Base-by-base conservation (phyloP, 305 asterid genomes). In the Fraxinus latifolia region DNA sequence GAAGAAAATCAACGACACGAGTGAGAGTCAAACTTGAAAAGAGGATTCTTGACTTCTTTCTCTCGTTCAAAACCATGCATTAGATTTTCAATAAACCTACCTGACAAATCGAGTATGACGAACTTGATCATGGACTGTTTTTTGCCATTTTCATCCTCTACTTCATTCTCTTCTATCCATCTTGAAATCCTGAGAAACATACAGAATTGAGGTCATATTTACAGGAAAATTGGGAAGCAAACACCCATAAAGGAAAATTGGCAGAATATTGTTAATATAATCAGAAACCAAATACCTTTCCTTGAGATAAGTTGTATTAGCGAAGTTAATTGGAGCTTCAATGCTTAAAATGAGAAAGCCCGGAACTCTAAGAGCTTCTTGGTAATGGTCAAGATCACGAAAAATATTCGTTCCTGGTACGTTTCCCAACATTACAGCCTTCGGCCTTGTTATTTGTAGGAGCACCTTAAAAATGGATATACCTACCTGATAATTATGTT, bases 321-420 rank as follows among this genome's bases (percentile, higher is more conserved):
- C 96, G 39, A 95, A 95, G 89, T 95, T 95, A 79, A 93, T 89
- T 27, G 97, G 96, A 81, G 98, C 91, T 87, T 95, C 94, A 81
- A 93, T 85, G 84, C 93, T 80, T 74, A 93, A 80, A 83, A 95
- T 93, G 32, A 95, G 85, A 81, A 89, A 90, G 9, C 94, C 95
- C 0, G 95, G 93, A 39, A 93, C 84, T 80, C 73, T 11, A 36
- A 85, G 84, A 47, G 95, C 96, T 65, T 93, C 93, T 53, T 90
- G 89, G 81, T 93, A 95, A 11, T 93, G 97, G 21, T 90, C 84
- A 82, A 93, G 86, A 84, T 93, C 85, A 12, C 94, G 93, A 84
- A 89, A 95, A 33, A 95, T 90, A 78, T 91, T 86, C 1, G 97
- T 83, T 21, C 95, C 95, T 0, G 97, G 96, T 76, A 95, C 90